These are phyloP conservation scores for Cystoderma amianthinum DNA, from an alignment of 768 basidiomycete genomes.

Conservation along the genomic window DNA sequence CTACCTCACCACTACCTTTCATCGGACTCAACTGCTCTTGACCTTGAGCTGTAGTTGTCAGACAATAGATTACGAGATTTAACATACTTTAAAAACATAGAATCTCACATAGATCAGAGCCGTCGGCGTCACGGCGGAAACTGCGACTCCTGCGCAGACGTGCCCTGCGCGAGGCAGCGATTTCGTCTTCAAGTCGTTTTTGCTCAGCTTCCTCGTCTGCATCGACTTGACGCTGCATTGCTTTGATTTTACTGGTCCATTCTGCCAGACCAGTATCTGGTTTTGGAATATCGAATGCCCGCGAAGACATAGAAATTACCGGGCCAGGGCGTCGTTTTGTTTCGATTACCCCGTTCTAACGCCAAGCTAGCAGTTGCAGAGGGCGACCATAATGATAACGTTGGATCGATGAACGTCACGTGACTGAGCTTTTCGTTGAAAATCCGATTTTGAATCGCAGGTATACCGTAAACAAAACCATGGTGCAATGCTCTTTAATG, in stretches of 20 bases:
- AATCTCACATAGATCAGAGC: conserved; percentile 41
- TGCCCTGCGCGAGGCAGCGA: conserved; percentile 47
- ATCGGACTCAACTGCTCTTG: neutral
- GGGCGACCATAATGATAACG: no score
- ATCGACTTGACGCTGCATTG: conserved; percentile 74
- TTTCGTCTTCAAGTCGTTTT: conserved; percentile 57
- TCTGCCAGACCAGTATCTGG: conserved; percentile 68
- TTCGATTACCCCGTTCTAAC: no score
- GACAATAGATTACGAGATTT: neutral
- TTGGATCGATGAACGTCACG: no score
- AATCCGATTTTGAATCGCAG: no score
- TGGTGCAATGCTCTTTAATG: no score
- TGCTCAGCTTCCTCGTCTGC: conserved; percentile 77
- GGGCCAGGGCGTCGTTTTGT: no score
- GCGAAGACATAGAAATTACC: no score
- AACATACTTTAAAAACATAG: conserved; percentile 1
- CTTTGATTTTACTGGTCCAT: conserved; percentile 78
- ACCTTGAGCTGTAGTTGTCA: no score
- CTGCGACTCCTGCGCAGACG: conserved; percentile 42
- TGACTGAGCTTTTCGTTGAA: no score
- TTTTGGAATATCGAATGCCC: conserved; percentile 37
- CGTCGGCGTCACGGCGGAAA: conserved; percentile 27
- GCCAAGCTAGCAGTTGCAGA: no score
- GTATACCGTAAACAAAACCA: no score
- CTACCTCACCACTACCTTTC: neutral